Conservation (phyloP, 2,329 filamentous ascomycete genomes). For the Fonsecaea multimorphosa region DNA sequence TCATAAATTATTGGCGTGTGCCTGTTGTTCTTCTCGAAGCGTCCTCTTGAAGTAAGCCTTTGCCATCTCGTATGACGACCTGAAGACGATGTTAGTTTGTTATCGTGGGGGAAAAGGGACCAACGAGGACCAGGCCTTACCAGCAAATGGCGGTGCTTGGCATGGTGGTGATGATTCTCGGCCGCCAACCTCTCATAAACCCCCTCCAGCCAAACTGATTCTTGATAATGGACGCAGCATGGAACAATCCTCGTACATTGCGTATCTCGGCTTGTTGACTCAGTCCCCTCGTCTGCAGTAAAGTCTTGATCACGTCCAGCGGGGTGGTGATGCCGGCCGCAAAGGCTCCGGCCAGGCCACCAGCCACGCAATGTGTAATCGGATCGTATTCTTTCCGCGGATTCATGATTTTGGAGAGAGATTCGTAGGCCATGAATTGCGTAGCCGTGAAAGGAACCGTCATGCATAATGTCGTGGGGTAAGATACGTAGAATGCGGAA, state of each 20-base stretch:
- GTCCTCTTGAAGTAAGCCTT: conserved; percentile 68
- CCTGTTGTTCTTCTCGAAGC: conserved; percentile 41
- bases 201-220: conserved; percentile 81
- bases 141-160: conserved; percentile 99
- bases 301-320: conserved; percentile 97
- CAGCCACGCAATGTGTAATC: conserved; percentile 89
- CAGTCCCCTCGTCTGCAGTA: conserved; percentile 89
- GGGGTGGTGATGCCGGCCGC: conserved; percentile 94
- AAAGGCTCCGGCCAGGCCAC: conserved; percentile 89
- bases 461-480: conserved; percentile 97
- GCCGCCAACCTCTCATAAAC: conserved; percentile 92
- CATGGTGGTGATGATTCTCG: conserved; percentile 93
- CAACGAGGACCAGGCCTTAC: conserved; percentile 56
- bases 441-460: conserved; percentile 96
- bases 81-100: conserved; percentile 39
- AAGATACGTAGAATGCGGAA: conserved; percentile 95
- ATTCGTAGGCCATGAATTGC: conserved; percentile 97
- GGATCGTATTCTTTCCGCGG: conserved; percentile 81
- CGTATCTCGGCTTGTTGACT: conserved; percentile 80
- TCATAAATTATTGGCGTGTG: conserved; percentile 32
- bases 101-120: background rate
- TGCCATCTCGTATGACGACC: conserved; percentile 71
- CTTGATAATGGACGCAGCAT: conserved; percentile 81
- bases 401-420: conserved; percentile 92
- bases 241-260: conserved; percentile 79